Conservation (phyloP, 768 basidiomycete genomes). For the Panaeolus papilionaceus region DNA sequence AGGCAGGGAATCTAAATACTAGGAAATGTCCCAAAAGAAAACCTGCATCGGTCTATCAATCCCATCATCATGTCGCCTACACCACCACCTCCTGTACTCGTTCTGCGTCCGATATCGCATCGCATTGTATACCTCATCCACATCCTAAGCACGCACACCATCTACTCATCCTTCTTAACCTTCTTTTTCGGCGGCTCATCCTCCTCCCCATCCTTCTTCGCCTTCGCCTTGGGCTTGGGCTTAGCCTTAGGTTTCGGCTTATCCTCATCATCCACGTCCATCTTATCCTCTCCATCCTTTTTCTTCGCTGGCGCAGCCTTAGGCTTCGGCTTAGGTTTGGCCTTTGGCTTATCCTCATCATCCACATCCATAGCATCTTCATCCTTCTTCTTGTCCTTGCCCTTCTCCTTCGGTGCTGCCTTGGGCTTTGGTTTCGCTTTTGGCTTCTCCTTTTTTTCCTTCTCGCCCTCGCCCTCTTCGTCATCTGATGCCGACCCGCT, state of each 20-base stretch:
- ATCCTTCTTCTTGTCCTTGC: conserved; percentile 48
- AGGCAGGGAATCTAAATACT: no score
- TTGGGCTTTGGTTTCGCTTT: conserved; percentile 55
- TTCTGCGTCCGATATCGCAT: no score
- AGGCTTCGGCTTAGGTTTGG: conserved; percentile 51
- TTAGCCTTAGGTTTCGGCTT: conserved; percentile 48
- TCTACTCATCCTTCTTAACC: conserved; percentile 54
- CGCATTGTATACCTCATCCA: no score
- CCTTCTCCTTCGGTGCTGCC: conserved; percentile 36
- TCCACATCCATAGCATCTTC: conserved; percentile 60
- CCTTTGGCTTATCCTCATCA: conserved; percentile 45
- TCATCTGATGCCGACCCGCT: conserved; percentile 44
- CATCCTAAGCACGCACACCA: no score
- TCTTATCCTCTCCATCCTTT: conserved; percentile 47
- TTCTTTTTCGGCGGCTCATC: conserved; percentile 80
- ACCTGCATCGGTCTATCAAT: no score
- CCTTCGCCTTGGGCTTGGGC: conserved; percentile 43
- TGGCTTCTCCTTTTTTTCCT: conserved; percentile 43
- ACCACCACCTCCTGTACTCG: no score
- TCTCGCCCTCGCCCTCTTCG: conserved; percentile 49
- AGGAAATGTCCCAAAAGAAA: no score
- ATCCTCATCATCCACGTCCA: conserved; percentile 52
- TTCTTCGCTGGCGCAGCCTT: conserved; percentile 28
- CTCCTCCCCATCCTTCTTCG: conserved; percentile 41
- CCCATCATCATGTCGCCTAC: no score